phyloP scores from a whole-genome alignment of 495 filamentous ascomycete species.

The Neurospora sp. region DNA sequence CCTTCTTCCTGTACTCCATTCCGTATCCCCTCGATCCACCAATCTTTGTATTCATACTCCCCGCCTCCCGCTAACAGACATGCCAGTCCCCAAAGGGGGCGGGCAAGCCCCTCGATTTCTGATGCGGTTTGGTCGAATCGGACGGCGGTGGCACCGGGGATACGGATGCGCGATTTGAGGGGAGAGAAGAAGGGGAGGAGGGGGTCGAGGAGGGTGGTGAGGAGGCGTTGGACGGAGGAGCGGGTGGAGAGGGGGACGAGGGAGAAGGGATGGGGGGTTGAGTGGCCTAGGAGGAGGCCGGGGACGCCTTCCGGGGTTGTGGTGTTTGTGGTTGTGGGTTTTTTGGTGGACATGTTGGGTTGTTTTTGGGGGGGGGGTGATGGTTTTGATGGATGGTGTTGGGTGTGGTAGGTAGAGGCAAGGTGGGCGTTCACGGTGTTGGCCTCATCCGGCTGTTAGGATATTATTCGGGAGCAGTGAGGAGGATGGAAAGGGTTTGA shows the following conservation, averaged over 20 bases:
- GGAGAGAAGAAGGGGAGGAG: conserved; percentile 56
- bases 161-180: conserved; percentile 43
- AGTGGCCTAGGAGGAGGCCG: conserved; percentile 42
- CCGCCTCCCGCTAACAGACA: conserved; percentile 56
- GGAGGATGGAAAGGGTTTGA: too few species aligned
- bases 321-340: neutral
- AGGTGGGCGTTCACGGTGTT: neutral
- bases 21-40: conserved; percentile 58
- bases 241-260: conserved; percentile 36
- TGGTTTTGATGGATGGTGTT: too few species aligned
- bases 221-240: conserved; percentile 46
- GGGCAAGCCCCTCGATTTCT: conserved; percentile 64
- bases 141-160: conserved; percentile 54
- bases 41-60: conserved; percentile 48
- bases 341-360: neutral
- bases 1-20: conserved; percentile 44
- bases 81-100: conserved; percentile 66
- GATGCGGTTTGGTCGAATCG: conserved; percentile 67
- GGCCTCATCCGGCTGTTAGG: neutral
- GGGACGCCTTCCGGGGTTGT: neutral
- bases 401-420: neutral
- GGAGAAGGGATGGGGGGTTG: conserved; percentile 39
- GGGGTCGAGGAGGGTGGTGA: conserved; percentile 51
- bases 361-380: too few species aligned
- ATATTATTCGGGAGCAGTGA: neutral